phyloP scores from a whole-genome alignment of 129 eudicot genomes.

The Flaveria robusta region DNA sequence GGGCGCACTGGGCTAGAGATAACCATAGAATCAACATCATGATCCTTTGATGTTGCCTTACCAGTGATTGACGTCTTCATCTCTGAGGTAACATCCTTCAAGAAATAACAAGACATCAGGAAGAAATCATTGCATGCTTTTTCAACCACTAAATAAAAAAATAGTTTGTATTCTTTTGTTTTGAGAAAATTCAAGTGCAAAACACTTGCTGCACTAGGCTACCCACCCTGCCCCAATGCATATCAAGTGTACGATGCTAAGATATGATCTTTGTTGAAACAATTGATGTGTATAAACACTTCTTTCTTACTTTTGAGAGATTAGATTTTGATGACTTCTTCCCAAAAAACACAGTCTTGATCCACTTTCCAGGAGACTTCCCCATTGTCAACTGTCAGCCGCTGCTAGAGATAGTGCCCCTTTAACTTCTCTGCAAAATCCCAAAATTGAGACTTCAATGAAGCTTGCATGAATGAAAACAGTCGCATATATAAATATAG shows the following conservation, averaged over 20 bases:
- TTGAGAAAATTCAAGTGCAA: conserved; percentile 7
- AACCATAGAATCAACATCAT: conserved; percentile 47
- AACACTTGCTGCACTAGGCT: conserved; percentile 6
- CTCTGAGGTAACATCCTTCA: conserved; percentile 62
- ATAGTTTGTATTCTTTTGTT: not conserved
- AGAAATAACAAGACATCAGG: conserved; percentile 28
- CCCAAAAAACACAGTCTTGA: conserved; percentile 78
- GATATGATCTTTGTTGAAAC: not conserved
- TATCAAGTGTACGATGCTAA: not conserved
- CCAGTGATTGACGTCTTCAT: conserved; percentile 45
- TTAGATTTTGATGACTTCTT: conserved; percentile 76
- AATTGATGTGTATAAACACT: not conserved
- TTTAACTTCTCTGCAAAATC: conserved; percentile 27
- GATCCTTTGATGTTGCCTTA: conserved; percentile 49
- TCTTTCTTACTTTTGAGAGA: conserved; percentile 60
- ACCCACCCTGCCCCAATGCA: not conserved
- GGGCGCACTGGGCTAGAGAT: conserved; percentile 51
- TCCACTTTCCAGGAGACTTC: conserved; percentile 96
- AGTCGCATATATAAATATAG: not conserved
- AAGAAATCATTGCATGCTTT: conserved; percentile 18
- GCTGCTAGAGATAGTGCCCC: conserved; percentile 20
- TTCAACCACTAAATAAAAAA: conserved; percentile 11
- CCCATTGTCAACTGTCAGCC: conserved; percentile 51
- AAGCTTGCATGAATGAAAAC: conserved; percentile 10
- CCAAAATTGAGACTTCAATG: conserved; percentile 4